Conservation (phyloP, 768 basidiomycete genomes). For the Mycena haematopus region DNA sequence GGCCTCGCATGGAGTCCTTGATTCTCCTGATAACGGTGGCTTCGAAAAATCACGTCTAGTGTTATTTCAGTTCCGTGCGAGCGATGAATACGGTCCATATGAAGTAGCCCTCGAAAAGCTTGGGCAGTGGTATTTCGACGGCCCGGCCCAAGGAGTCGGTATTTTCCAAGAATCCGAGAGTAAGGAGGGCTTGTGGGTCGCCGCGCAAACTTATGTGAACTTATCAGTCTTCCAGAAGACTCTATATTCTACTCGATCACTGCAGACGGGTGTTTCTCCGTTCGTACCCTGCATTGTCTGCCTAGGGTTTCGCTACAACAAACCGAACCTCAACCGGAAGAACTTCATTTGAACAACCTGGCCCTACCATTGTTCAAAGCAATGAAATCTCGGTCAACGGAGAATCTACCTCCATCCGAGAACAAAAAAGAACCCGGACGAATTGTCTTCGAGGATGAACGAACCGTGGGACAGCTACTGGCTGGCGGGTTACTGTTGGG, state of each 20-base stretch:
- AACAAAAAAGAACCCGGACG: slow-evolving; percentile 34
- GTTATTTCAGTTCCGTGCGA: slow-evolving; percentile 45
- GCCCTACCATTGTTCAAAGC: slow-evolving; percentile 66
- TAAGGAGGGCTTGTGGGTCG: slow-evolving; percentile 35
- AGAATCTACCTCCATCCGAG: slow-evolving; percentile 43
- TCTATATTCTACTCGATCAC: slow-evolving; percentile 50
- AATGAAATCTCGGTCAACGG: slow-evolving; percentile 55
- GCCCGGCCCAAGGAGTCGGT: slow-evolving; percentile 51
- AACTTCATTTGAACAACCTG: slow-evolving; percentile 34
- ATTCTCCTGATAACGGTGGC: slow-evolving; percentile 38
- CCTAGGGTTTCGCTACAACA: slow-evolving; percentile 32
- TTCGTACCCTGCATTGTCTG: slow-evolving; percentile 47
- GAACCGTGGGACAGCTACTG: slow-evolving; percentile 42
- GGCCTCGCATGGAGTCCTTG: slow-evolving; percentile 37
- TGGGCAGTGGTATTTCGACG: slow-evolving; percentile 62
- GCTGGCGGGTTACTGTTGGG: slow-evolving; percentile 35
- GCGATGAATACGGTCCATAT: slow-evolving; percentile 36
- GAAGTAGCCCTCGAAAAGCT: slow-evolving; percentile 51
- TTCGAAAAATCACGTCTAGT: slow-evolving; percentile 48
- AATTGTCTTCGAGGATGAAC: slow-evolving; percentile 40
- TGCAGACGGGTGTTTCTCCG: slow-evolving; percentile 50
- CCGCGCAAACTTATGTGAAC: background rate
- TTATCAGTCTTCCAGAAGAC: slow-evolving; percentile 37
- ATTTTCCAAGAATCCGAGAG: slow-evolving; percentile 55
- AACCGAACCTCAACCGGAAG: slow-evolving; percentile 37